Conservation (phyloP, 345 rosid species). For the Camelina hispida region DNA sequence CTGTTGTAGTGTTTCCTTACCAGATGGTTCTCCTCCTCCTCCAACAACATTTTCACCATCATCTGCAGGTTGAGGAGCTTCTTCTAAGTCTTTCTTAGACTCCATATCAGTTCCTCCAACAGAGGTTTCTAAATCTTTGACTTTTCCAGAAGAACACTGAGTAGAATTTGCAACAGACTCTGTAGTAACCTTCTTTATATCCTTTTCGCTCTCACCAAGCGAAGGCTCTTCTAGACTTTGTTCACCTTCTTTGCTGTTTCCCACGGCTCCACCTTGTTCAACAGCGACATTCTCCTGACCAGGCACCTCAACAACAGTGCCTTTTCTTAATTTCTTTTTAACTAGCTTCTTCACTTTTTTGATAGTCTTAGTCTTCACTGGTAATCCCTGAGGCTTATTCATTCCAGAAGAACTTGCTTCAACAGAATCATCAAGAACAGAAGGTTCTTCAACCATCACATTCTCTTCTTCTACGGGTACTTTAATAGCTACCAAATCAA, state of each 20-base stretch:
- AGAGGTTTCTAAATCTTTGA: conserved; percentile 28
- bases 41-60: conserved; percentile 11
- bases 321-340: conserved; percentile 13
- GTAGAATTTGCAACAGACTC: conserved; percentile 25
- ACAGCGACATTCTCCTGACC: conserved; percentile 31
- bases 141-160: conserved; percentile 24
- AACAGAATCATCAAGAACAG: conserved; percentile 3
- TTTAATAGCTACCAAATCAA: conserved; percentile 13
- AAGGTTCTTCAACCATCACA: neutral
- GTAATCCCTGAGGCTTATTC: conserved; percentile 1
- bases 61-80: conserved; percentile 18
- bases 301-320: conserved; percentile 30
- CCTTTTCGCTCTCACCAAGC: conserved; percentile 27
- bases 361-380: conserved; percentile 19
- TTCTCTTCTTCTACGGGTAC: conserved; percentile 8
- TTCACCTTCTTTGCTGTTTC: conserved; percentile 6
- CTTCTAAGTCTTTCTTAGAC: neutral
- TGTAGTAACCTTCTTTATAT: conserved; percentile 21
- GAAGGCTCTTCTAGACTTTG: conserved; percentile 27
- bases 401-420: conserved; percentile 34
- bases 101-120: conserved; percentile 29
- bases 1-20: conserved; percentile 13
- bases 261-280: conserved; percentile 16
- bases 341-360: conserved; percentile 33
- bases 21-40: conserved; percentile 22